These are phyloP conservation scores for Phytophthora pinifolia DNA, from an alignment of 352 stramenopile species.

Conservation along the genomic window DNA sequence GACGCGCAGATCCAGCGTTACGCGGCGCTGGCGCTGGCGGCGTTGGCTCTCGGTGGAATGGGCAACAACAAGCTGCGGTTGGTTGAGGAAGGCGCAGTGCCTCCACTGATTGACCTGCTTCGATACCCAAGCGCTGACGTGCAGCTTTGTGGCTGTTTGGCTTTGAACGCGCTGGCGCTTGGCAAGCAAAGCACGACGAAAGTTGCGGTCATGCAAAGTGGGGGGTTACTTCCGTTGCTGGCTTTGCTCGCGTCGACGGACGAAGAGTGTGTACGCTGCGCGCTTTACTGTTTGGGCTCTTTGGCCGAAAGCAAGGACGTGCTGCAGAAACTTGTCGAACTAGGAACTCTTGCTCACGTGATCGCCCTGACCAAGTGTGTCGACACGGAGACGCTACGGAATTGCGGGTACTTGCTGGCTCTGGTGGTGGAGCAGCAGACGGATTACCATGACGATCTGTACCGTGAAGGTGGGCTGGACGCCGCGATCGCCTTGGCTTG, in stretches of 20 bases:
- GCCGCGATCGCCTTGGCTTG: conserved; percentile 89
- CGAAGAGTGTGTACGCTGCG: conserved; percentile 88
- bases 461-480: conserved; percentile 84
- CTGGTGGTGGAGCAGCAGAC: conserved; percentile 88
- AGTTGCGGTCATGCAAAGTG: conserved; percentile 87
- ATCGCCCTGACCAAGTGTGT: conserved; percentile 71
- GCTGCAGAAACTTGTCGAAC: conserved; percentile 89
- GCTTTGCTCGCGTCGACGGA: conserved; percentile 86
- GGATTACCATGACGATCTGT: conserved; percentile 93
- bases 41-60: conserved; percentile 91
- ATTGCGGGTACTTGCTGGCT: conserved; percentile 93
- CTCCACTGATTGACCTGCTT: conserved; percentile 91
- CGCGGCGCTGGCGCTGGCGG: conserved; percentile 91
- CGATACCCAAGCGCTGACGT: conserved; percentile 94
- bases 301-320: conserved; percentile 93
- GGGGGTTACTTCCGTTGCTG: conserved; percentile 88
- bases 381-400: conserved; percentile 93
- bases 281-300: conserved; percentile 93
- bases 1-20: conserved; percentile 96
- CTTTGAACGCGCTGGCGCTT: conserved; percentile 90
- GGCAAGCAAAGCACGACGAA: conserved; percentile 89
- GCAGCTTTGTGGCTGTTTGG: conserved; percentile 91
- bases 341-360: conserved; percentile 83
- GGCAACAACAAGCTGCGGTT: conserved; percentile 93
- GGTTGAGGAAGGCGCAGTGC: conserved; percentile 92